Conservation (phyloP, 2,329 filamentous ascomycete genomes). For the Polychaeton citri region DNA sequence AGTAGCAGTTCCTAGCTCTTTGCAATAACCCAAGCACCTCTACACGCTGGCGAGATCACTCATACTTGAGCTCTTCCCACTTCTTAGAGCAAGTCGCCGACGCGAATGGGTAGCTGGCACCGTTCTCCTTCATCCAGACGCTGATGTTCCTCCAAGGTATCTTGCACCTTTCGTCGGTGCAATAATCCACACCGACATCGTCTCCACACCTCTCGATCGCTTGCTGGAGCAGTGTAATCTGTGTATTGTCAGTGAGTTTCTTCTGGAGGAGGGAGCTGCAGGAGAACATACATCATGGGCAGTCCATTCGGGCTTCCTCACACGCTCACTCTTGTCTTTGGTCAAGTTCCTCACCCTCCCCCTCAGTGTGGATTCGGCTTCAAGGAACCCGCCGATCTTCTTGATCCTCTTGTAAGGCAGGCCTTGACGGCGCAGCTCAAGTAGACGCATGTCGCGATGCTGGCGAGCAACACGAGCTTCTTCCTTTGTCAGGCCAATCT, state of each 20-base stretch:
- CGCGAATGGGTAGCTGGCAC: slow-evolving; percentile 46
- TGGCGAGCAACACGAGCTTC: slow-evolving; percentile 5
- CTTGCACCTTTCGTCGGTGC: slow-evolving; percentile 22
- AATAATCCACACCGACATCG: too few species aligned
- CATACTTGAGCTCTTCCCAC: slow-evolving; percentile 32
- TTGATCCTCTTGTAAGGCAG: slow-evolving; percentile 55
- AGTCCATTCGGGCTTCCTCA: slow-evolving; percentile 54
- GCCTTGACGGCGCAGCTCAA: slow-evolving; percentile 41
- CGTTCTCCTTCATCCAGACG: slow-evolving; percentile 37
- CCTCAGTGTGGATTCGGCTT: slow-evolving; percentile 60
- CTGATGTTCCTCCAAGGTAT: slow-evolving; percentile 47
- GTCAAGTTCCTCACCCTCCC: slow-evolving; percentile 54
- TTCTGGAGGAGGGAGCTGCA: neutral
- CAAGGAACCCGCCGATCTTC: slow-evolving; percentile 38
- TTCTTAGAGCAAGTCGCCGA: slow-evolving; percentile 51
- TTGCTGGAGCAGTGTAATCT: slow-evolving; percentile 16
- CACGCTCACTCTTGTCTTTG: slow-evolving; percentile 47
- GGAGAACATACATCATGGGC: slow-evolving; percentile 46
- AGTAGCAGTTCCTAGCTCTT: too few species aligned
- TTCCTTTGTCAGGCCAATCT: neutral
- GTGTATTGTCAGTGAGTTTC: slow-evolving; percentile 4
- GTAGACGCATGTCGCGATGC: slow-evolving; percentile 26
- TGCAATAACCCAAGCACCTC: too few species aligned
- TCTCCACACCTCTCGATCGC: too few species aligned
- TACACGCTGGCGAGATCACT: neutral